Base-by-base conservation (phyloP, 2,329 filamentous ascomycete species). In the Aureobasidium sp. region DNA sequence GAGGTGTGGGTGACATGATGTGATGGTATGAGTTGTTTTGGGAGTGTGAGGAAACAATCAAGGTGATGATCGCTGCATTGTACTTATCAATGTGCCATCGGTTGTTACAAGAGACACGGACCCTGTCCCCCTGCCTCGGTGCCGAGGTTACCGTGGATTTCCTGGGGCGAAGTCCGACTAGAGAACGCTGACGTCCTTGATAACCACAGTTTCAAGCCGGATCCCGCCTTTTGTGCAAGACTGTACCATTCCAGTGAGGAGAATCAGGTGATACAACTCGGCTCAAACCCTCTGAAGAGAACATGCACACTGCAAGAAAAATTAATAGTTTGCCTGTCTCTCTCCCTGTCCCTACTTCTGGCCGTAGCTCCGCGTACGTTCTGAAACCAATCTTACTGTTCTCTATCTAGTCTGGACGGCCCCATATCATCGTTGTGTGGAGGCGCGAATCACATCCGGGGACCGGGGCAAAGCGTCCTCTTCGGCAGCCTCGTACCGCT, bases 1-100 rank as follows among this genome's bases (percentile, higher is more conserved):
- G 77, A 42, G 83, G 83, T 27, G 64, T 65, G n/a, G 63, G 63
- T n/a, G 63, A 50, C 63, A 65, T 65, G 30, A 27, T 63, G 50
- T 55, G 30, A 47, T 49, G 29, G 39, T 45, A 27, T 45, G 41
- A 16, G 11, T 10, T 21, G 25, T 10, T 3, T 36, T n/a, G 30
- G 10, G 25, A 57, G 53, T 36, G 32, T 9, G 41, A 50, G n/a
- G 45, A 59, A 50, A 50, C 25, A 59, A 34, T 59, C 34, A 41
- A 32, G 45, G n/a, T 34, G 25, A 59, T 42, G 57, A 49, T 59
- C 45, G 10, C 41, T 59, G 11, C 32, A 59, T 59, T 59, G 53
- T 45, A 44, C 41, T 58, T 58, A 58, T 48, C 57, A 42, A 13
- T 49, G 36, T 34, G 45, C 34, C 57, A 42, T 59, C 37, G 36